Evolutionary conservation across 192 early-diverging fungal species (phyloP), one percentile per base, ranked within the genome.

Genomic region (Backusella sp.): DNA sequence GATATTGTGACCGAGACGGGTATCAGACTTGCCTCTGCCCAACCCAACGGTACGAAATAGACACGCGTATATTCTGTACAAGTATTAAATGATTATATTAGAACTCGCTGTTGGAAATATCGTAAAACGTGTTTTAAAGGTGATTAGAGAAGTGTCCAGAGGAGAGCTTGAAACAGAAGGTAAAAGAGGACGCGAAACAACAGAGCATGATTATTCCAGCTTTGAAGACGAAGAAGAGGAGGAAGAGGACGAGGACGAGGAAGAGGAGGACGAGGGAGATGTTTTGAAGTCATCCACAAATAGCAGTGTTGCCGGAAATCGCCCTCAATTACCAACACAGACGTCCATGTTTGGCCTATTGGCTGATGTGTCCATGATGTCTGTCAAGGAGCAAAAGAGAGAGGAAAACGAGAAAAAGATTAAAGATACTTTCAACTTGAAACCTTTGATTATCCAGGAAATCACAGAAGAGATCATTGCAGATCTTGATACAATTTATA

Each of bases 381-480:
- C 36, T 17, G 19, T 75, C 8, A 59, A 46, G 9, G 66, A 65
- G 32, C 70, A 71, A 49, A 71, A 71, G 70, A 71, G 70, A 71
- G 28, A 32, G 34, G 70, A 71, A 19, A 68, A 72, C 4, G 67
- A 78, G 35, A 68, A 68, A 8, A 62, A 34, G 41, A 41, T 71
- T 26, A 36, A 15, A 21, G 73, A 62, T 39, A 46, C 41, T 9
- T 77, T 78, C 70, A 81, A 85, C 74, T 83, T 95, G 75, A 96
- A 95, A 74, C 88, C 91, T 30, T 80, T 88, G 49, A 89, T 99
- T 37, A 92, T 93, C 53, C 90, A 95, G 44, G 90, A 90, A 44
- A 90, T 99, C 73, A 88, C 90, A 37, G 97, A 98, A 75, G 97
- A 98, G 74, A 87, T 97, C 75, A 92, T 96, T 72, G 91, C 91